Percentiles rank a stretch among this genome's conserved stretches.
These are phyloP conservation scores for Acanthamoeba castellanii DNA, from an alignment of 208 protist genomes.

Conservation along the genomic window DNA sequence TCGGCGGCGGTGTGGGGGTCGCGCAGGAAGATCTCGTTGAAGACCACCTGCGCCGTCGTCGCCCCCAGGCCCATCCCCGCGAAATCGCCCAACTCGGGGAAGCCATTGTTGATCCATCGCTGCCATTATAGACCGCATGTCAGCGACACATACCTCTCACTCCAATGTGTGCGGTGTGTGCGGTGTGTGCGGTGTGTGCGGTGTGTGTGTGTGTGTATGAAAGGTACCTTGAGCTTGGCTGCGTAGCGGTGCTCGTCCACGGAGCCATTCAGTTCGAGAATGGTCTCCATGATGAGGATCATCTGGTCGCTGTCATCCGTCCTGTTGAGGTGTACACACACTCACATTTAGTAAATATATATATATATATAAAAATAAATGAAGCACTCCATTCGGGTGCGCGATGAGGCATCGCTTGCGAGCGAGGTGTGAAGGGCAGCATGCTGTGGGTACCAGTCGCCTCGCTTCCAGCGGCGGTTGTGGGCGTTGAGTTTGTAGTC, in stretches of 20 bases:
- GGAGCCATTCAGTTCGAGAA: conserved; percentile 76
- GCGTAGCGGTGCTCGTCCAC: conserved; percentile 21
- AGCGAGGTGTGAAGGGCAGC: too few relatives aligned
- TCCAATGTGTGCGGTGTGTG: too few relatives aligned
- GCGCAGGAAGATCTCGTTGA: conserved; percentile 40
- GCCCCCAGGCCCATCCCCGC: conserved; percentile 82
- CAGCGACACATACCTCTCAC: too few relatives aligned
- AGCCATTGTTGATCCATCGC: conserved; percentile 82
- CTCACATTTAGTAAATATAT: too few relatives aligned
- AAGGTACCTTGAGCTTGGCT: not conserved
- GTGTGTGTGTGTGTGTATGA: too few relatives aligned
- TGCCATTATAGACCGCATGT: not conserved
- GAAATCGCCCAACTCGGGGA: conserved; percentile 81
- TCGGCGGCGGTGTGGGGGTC: conserved; percentile 58
- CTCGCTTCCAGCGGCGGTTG: conserved; percentile 79
- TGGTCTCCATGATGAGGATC: conserved; percentile 81
- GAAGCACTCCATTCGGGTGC: too few relatives aligned
- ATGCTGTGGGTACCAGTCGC: conserved; percentile 72
- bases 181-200: too few relatives aligned
- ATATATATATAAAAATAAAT: too few relatives aligned
- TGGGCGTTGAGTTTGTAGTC: conserved; percentile 81
- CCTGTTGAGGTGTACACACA: too few relatives aligned
- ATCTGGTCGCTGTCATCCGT: conserved; percentile 88
- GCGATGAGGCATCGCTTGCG: too few relatives aligned
- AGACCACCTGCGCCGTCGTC: conserved; percentile 67